Base-by-base conservation (phyloP, 1,139 yeast genomes). In the Sugiyamaella paludigena region DNA sequence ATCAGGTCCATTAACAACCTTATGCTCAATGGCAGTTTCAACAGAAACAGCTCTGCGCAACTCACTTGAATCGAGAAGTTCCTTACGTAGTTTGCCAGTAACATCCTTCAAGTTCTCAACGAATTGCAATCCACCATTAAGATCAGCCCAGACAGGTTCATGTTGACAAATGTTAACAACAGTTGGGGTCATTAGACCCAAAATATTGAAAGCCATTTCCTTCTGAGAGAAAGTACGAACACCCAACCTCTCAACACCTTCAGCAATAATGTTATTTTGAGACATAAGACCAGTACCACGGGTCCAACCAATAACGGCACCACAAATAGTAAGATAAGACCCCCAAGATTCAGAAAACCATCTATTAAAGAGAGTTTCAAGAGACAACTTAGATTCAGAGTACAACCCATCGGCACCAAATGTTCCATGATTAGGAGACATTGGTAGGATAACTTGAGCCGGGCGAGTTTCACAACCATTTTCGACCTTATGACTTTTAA, bases 241-340 rank as follows among this genome's bases (percentile, higher is more conserved):
- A 64, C 98, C 98, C 58, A 86, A 76, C 68, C 83, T 83, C 75
- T 92, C 98, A 67, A 92, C 87, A 61, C 97, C 97, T 74, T 91
- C 97, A 53, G 98, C 97, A 70, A 92, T 88, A 68, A 89, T 85
- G 76, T 92, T 92, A 79, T 92, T 92, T 62, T 85, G 97, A 65
- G 91, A 79, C 98, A 92, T 92, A 68, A 92, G 83, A 68, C 98
- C 98, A 56, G 98, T 92, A 73, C 98, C 98, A 80, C 98, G 88
- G 57, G 98, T 92, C 98, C 98, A 92, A 68, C 98, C 98, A 71
- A 92, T 92, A 59, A 92, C 81, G 47, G 98, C 97, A 78, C 98
- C 98, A 73, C 98, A 91, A 56, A 92, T 78, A 55, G 98, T 92
- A 73, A 92, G 83, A 76, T 87, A 94, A 59, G 87, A 77, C 48